Evolutionary conservation across 2,329 filamentous ascomycete species (phyloP).

Genomic region (Xylaria sp.): DNA sequence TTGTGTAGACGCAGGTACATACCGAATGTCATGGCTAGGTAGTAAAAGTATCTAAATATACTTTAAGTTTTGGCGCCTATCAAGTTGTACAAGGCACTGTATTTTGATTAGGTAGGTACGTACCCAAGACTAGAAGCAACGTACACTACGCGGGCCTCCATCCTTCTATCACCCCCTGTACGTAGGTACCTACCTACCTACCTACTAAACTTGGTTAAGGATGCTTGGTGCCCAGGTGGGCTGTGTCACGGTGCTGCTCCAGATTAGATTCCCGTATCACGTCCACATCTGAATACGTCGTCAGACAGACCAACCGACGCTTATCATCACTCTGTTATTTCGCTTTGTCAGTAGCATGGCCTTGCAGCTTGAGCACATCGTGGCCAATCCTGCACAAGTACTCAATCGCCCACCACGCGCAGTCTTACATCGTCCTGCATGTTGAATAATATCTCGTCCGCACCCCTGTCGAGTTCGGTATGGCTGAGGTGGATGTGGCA

Average conservation of each 20-base stretch:
- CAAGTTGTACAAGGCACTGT: no score
- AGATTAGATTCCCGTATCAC: constrained; percentile 4
- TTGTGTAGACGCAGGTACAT: neutral
- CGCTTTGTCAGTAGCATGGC: constrained; percentile 29
- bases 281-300: constrained; percentile 10
- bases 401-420: constrained; percentile 13
- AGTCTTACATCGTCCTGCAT: constrained; percentile 3
- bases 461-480: constrained; percentile 53
- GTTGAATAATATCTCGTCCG: constrained; percentile 1
- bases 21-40: neutral
- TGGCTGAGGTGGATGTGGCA: constrained; percentile 84
- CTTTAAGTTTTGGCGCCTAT: no score
- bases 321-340: neutral
- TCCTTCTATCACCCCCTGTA: neutral
- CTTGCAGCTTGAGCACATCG: constrained; percentile 21
- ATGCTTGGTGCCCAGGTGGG: constrained; percentile 16
- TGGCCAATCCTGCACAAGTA: constrained; percentile 23
- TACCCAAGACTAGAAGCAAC: no score
- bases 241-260: constrained; percentile 22
- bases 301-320: constrained; percentile 13
- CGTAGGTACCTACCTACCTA: neutral
- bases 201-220: neutral
- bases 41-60: no score
- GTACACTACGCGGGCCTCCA: no score
- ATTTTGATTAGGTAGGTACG: no score